Base-by-base conservation (phyloP, 306 rosid genomes). In the Echinosophora koreensis region DNA sequence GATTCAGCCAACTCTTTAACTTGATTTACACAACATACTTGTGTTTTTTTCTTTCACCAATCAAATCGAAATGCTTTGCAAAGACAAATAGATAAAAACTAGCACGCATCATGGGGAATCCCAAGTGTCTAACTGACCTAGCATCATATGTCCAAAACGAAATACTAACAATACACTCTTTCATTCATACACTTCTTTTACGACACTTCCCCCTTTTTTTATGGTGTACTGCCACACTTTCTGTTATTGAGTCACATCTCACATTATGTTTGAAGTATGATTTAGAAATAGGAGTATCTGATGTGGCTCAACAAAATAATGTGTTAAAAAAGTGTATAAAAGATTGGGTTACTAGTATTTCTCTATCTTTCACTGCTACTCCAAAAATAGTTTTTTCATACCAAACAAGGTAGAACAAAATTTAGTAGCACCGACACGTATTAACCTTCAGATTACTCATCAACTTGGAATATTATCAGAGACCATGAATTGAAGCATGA, bases 1-100 rank as follows among this genome's bases (percentile, higher is more conserved):
- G 42, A 32, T 34, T 35, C 81, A 69, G 28, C 63, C 62, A 69
- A 51, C 60, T 49, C 66, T 49, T 80, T 60, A 42, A 28, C 58
- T 55, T 42, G 14, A 39, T 27, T 30, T 54, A 35, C 16, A 52
- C 37, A 41, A 6, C 55, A 41, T 6, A 22, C 1, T 55, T 14
- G 22, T 9, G n/a, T 7, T 12, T 55, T 52, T 1, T 7, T 11
- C 51, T 32, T n/a, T 52, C 67, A 70, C 65, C 57, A 54, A 15
- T 71, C 56, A 78, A 58, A 50, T 27, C 64, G 67, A 60, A 32
- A 41, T 77, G 54, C 30, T 57, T 50, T 28, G 28, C 10, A 6
- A 28, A 46, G 1, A 16, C 16, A 73, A 16, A n/a, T 5, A 56
- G 14, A 39, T 15, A 39, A 50, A 27, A 58, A 39, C 67, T 47